Percentiles rank a stretch among this genome's conserved stretches.
Evolutionary conservation across 225 moss, liverwort and hornwort genomes (phyloP).

Genomic region (Takakia lepidozioides): DNA sequence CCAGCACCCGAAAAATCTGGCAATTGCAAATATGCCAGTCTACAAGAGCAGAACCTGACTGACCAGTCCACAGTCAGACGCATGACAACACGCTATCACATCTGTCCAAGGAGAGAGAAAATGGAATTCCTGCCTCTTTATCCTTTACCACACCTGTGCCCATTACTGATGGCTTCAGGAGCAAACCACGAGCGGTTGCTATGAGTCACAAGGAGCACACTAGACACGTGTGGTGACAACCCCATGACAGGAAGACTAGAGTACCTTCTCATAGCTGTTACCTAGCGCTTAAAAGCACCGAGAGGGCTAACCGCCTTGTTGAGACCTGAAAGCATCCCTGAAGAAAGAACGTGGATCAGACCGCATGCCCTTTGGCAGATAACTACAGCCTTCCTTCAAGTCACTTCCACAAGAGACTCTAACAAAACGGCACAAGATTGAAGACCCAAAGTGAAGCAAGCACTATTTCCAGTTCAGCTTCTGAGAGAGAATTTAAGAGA

Average conservation of each 20-base stretch:
- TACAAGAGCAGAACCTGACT: not conserved
- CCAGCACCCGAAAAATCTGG: slow-evolving; percentile 1
- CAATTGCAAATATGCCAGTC: not conserved
- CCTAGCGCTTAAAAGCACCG: slow-evolving; percentile 88
- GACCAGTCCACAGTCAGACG: not conserved
- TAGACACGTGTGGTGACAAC: slow-evolving; percentile 40
- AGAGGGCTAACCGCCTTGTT: slow-evolving; percentile 64
- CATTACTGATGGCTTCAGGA: slow-evolving; percentile 6
- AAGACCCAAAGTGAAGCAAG: too few relatives aligned
- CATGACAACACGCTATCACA: not conserved
- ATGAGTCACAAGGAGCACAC: slow-evolving; percentile 25
- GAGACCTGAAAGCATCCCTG: slow-evolving; percentile 98
- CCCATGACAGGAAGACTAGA: slow-evolving; percentile 66
- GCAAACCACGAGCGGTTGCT: slow-evolving; percentile 5
- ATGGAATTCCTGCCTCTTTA: slow-evolving; percentile 1
- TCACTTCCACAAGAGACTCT: too few relatives aligned
- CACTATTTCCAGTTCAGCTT: too few relatives aligned
- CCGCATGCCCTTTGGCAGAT: slow-evolving; percentile 34
- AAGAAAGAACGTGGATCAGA: slow-evolving; percentile 99
- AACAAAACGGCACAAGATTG: too few relatives aligned
- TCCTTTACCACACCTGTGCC: not conserved
- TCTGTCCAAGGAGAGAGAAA: slow-evolving; percentile 1
- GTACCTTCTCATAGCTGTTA: slow-evolving; percentile 97
- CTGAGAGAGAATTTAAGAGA: too few relatives aligned
- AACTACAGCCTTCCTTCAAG: too few relatives aligned